Base-by-base conservation (phyloP, 1,139 yeast species). In the Sugiyamaella grinbergsii region DNA sequence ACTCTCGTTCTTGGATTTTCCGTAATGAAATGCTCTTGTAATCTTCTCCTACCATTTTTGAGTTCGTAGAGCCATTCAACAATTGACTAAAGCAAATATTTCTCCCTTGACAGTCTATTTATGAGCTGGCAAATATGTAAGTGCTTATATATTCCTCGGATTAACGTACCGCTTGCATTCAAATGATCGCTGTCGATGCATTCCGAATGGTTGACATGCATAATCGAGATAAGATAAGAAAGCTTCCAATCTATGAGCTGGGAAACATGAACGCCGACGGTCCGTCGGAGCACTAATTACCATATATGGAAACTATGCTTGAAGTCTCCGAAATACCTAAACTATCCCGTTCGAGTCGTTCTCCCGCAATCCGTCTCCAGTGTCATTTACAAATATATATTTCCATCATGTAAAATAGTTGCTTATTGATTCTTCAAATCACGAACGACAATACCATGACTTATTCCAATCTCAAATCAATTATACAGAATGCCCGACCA, bases 1-100 rank as follows among this genome's bases (percentile, higher is more conserved):
- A 51, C 1, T 54, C 50, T 18, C 58, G 59, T 18, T 49, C 51
- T 32, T 50, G 53, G 33, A 51, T 49, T 53, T 62, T 62, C 6
- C 47, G 52, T 7, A 54, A 55, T 8, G 64, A 50, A 34, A 60
- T 59, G 8, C 51, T 47, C 11, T 45, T 48, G 48, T 60, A 60
- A 20, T 51, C 51, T 22, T 32, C 37, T n/a, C n/a, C n/a, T 11
- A 40, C 43, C 52, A 49, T 49, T 33, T 5, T 39, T 5, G 11
- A 39, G 13, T n/a, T n/a, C n/a, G n/a, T n/a, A n/a, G n/a, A n/a
- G n/a, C n/a, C n/a, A n/a, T n/a, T n/a, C n/a, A n/a, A n/a, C n/a
- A n/a, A n/a, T n/a, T n/a, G n/a, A n/a, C n/a, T n/a, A n/a, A n/a
- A n/a, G n/a, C n/a, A n/a, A n/a, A n/a, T n/a, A n/a, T n/a, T n/a